These are phyloP conservation scores for Scenedesmus sp. DNA, from an alignment of 163 green algal genomes.

Conservation along the genomic window DNA sequence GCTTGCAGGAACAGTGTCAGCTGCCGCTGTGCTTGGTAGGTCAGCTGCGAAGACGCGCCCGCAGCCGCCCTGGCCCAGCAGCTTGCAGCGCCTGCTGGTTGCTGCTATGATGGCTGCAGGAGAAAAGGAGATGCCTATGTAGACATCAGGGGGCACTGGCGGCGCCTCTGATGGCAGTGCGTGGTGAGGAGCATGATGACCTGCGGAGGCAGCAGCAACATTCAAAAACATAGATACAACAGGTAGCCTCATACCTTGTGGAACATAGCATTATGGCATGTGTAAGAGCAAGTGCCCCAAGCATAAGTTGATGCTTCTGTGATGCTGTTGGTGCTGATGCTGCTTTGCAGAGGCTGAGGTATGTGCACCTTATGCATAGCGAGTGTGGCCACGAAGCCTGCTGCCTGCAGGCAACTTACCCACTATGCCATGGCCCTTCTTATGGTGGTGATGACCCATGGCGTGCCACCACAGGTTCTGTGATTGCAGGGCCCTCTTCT, in stretches of 20 bases:
- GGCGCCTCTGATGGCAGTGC: constrained; percentile 2
- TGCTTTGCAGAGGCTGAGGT: neutral
- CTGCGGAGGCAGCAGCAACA: neutral
- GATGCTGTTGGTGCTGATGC: no score
- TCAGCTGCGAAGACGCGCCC: constrained; percentile 37
- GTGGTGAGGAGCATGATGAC: neutral
- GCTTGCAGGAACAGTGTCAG: neutral
- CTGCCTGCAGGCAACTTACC: constrained; percentile 1
- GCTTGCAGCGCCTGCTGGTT: constrained; percentile 24
- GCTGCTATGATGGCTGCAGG: constrained; percentile 24
- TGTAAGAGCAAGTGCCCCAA: neutral
- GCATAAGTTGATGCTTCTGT: neutral
- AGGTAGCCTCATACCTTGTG: no score
- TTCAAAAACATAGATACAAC: neutral
- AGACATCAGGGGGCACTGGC: constrained; percentile 2
- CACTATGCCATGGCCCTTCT: constrained; percentile 15
- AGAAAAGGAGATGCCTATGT: neutral
- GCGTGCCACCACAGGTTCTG: neutral
- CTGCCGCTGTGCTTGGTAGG: neutral
- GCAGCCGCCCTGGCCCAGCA: constrained; percentile 30
- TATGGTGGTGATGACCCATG: constrained; percentile 28
- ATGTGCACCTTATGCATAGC: neutral
- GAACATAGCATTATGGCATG: no score
- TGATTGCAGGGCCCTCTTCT: neutral
- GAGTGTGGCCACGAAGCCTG: neutral